phyloP scores from a whole-genome alignment of 1,139 yeast genomes.

The Pichia cactophila region DNA sequence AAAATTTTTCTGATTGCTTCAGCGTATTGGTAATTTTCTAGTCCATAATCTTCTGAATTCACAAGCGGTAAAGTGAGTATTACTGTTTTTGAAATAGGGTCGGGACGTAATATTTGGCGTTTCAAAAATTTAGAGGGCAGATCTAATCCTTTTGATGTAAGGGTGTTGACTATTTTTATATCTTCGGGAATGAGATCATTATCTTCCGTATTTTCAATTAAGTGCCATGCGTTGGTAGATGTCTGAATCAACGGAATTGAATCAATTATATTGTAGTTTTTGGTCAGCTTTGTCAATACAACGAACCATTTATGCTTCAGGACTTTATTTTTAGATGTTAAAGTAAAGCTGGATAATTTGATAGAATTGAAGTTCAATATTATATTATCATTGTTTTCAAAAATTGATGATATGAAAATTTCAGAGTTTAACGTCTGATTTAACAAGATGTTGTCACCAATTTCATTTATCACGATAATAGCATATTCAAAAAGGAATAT shows the following conservation, averaged over 20 bases:
- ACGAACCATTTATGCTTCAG: conserved; percentile 37
- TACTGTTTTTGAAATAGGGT: conserved; percentile 37
- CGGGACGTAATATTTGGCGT: conserved; percentile 35
- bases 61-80: conserved; percentile 37
- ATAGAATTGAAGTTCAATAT: conserved; percentile 35
- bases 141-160: conserved; percentile 32
- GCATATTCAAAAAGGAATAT: conserved; percentile 37
- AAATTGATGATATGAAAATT: conserved; percentile 32
- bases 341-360: conserved; percentile 40
- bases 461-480: conserved; percentile 30
- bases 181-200: conserved; percentile 34
- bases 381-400: conserved; percentile 27
- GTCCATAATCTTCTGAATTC: conserved; percentile 17
- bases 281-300: conserved; percentile 24
- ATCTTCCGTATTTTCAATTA: conserved; percentile 20
- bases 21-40: conserved; percentile 31
- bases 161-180: conserved; percentile 32
- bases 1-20: conserved; percentile 28
- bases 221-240: conserved; percentile 45
- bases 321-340: conserved; percentile 32
- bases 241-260: conserved; percentile 38
- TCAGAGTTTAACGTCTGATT: conserved; percentile 25
- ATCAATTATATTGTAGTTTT: conserved; percentile 13
- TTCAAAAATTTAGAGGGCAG: conserved; percentile 35
- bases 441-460: conserved; percentile 32